Percentiles rank a stretch among this genome's conserved stretches.
Evolutionary conservation across 306 rosid genomes (phyloP).

Genomic region (Prinsepia uniflora): DNA sequence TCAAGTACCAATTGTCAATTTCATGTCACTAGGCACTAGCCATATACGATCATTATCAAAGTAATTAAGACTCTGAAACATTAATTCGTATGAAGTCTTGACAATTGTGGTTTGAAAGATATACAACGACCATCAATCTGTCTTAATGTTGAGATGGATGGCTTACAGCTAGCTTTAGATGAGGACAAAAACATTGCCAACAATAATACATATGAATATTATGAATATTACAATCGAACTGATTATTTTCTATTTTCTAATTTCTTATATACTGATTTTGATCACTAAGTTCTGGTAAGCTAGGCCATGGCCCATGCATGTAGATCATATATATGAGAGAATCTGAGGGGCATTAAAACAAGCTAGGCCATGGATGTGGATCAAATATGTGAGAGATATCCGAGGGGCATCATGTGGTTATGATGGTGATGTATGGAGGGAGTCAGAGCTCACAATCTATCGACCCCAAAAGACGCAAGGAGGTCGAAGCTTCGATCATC

Average conservation of each 20-base stretch:
- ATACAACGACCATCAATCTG: neutral
- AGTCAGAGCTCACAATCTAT: too few species aligned
- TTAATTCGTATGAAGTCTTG: neutral
- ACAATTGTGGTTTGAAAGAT: constrained; percentile 9
- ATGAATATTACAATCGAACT: too few species aligned
- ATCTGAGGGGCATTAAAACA: too few species aligned
- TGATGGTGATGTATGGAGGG: too few species aligned
- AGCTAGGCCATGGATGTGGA: too few species aligned
- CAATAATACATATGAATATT: too few species aligned
- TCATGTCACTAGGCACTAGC: neutral
- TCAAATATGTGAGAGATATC: neutral
- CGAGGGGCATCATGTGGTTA: neutral
- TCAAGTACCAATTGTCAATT: constrained; percentile 9
- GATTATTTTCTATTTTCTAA: too few species aligned
- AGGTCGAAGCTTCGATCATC: too few species aligned
- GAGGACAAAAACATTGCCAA: too few species aligned
- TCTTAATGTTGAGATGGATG: neutral
- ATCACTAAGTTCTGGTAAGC: neutral
- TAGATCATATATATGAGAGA: too few species aligned
- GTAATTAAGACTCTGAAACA: neutral
- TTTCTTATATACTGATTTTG: neutral
- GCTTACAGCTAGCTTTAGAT: too few species aligned
- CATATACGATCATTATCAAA: neutral
- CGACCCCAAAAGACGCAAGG: too few species aligned
- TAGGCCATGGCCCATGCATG: neutral